phyloP scores from a whole-genome alignment of 306 rosid species.

The Abrus precatorius region DNA sequence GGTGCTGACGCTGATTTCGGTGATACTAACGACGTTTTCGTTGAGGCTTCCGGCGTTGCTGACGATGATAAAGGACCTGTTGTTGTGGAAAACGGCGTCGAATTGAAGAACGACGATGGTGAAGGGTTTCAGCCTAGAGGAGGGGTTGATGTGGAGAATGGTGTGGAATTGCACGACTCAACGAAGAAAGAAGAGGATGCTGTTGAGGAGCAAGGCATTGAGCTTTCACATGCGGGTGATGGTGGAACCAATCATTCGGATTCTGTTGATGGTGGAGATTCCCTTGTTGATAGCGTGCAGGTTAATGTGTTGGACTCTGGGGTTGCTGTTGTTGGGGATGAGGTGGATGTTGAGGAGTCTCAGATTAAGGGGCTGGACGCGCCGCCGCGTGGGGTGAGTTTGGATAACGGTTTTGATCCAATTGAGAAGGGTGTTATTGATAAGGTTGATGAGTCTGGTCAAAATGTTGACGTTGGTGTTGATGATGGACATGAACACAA shows the following conservation, averaged over 20 bases:
- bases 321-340: constrained; percentile 62
- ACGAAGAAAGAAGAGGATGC: no score
- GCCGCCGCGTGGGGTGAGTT: constrained; percentile 43
- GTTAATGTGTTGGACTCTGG: constrained; percentile 50
- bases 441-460: constrained; percentile 26
- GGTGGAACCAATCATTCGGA: constrained; percentile 39
- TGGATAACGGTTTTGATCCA: constrained; percentile 65
- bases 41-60: constrained; percentile 44
- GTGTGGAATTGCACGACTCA: background rate
- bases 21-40: constrained; percentile 47
- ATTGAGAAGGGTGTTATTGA: constrained; percentile 43
- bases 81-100: constrained; percentile 34
- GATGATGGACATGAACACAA: constrained; percentile 9
- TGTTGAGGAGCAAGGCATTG: constrained; percentile 38
- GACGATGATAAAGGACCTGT: constrained; percentile 37
- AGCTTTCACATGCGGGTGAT: constrained; percentile 10
- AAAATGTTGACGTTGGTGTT: constrained; percentile 26
- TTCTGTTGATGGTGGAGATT: constrained; percentile 41
- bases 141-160: no score
- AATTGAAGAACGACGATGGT: background rate
- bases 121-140: constrained; percentile 16
- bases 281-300: constrained; percentile 52
- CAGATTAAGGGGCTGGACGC: constrained; percentile 54
- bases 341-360: constrained; percentile 52
- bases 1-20: constrained; percentile 29